Evolutionary conservation across 2,329 filamentous ascomycete species (phyloP), one percentile per base, ranked within the genome.

Genomic region (Mollisia scopiformis): DNA sequence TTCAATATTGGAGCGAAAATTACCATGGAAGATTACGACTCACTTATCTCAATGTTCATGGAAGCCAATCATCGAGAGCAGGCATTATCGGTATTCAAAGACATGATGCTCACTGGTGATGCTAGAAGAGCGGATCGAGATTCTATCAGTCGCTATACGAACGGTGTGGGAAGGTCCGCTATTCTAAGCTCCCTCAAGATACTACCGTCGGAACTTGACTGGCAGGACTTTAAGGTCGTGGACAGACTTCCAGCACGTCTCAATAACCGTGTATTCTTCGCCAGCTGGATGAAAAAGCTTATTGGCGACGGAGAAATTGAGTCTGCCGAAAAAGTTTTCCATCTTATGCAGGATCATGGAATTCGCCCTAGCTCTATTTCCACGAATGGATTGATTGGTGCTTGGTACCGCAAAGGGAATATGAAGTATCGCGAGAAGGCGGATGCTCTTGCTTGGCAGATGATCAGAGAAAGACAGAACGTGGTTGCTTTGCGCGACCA

Each of bases 281-380:
- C 89, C 33, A 93, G 92, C 69, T 97, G 93, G 93, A 83, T 96
- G 71, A 94, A 94, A 75, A 87, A 90, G 53, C 84, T 96, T 8
- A 90, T 96, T 58, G 88, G 88, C 16, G 84, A 88, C 60, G 87
- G 87, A 2, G 84, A 92, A 65, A 76, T 91, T 14, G 84, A 90
- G 59, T 89, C 88, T 1, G 91, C 92, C 2, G 81, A 85, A 55
- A 84, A 86, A 62, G 91, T 96, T 8, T 79, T 95, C 28, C 83
- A 89, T 14, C 82, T 93, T 64, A 94, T 96, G 89, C 86, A 88
- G 67, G 80, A 84, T 55, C 85, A 84, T 68, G 86, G 87, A 1
- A 83, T 93, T 33, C 80, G 81, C 59, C 87, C 91, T 2, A 86
- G 90, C 41, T 80, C 90, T 1, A 88, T 90, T 55, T 91, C 96